Evolutionary conservation across 192 early-diverging fungal species (phyloP), one percentile per base, ranked within the genome.

Genomic region (Podila verticillata): DNA sequence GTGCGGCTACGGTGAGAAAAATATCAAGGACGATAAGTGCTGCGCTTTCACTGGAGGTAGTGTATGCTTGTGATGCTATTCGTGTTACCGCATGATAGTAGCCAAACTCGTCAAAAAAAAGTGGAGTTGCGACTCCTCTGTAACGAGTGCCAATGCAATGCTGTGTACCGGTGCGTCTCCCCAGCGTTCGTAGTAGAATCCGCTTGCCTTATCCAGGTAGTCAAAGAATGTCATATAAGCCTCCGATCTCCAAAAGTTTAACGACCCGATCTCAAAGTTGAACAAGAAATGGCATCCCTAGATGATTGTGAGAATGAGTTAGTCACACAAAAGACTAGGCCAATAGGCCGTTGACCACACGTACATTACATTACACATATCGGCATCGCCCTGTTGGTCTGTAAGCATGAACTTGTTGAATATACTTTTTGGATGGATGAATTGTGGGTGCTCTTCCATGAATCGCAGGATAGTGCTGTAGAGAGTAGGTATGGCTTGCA

Each of bases 151-250:
- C 6, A 84, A 90, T 22, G 84, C 88, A 28, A 92, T 86, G 12
- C 86, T 86, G 68, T 93, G 92, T 1, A 93, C 86, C 20, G 92
- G 91, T 7, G 92, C 92, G 81, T 93, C 92, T 2, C 91, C 90
- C 92, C 92, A 93, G 5, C 44, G 70, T 73, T 92, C 93, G 74
- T 95, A 95, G 63, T 88, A 95, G 82, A 95, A 95, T n/a, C 94
- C 94, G 57, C 94, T 93, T 9, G 82, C 75, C 44, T 72, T 57
- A 85, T 95, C 93, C n/a, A 95, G 73, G 66, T 87, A 85, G 35
- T 87, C 83, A 63, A 94, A 95, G 47, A 87, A 91, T 31, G 85
- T 87, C 19, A 85, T 61, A 67, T 94, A 95, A 32, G 85, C 88
- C 48, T 84, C 74, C 32, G 86, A 89, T 63, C 91, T 75, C 84